Evolutionary conservation across 2,329 filamentous ascomycete species (phyloP).

Genomic region (Diplodia sapinea): DNA sequence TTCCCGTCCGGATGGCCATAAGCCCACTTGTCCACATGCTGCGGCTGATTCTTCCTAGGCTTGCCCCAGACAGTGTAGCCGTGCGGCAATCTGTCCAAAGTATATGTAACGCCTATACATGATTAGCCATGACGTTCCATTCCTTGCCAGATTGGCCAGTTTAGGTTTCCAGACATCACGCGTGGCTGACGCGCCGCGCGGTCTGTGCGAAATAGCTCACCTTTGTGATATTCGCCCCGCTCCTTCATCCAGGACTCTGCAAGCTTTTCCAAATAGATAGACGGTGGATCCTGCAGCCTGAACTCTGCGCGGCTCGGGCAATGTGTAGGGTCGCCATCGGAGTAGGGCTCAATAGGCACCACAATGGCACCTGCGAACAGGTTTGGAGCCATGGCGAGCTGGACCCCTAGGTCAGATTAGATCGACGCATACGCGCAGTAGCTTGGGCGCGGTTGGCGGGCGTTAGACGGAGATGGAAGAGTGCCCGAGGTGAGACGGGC

Average conservation of each 20-base stretch:
- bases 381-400: conserved; percentile 10
- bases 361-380: not conserved
- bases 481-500: not conserved
- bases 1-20: conserved; percentile 61
- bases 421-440: not conserved
- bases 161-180: not conserved
- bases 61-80: conserved; percentile 60
- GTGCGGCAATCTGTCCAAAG: conserved; percentile 59
- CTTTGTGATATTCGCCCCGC: conserved; percentile 41
- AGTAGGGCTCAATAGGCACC: conserved; percentile 33
- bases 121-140: not conserved
- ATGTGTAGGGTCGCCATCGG: conserved; percentile 47
- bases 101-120: conserved; percentile 50
- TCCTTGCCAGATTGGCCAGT: not conserved
- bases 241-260: conserved; percentile 56
- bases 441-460: not conserved
- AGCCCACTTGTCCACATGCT: conserved; percentile 60
- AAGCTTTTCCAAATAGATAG: conserved; percentile 55
- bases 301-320: conserved; percentile 47
- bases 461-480: not conserved
- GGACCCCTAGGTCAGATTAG: not conserved
- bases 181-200: not conserved
- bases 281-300: conserved; percentile 44
- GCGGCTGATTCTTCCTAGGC: conserved; percentile 48
- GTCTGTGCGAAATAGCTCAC: not conserved